phyloP scores from a whole-genome alignment of 768 basidiomycete species.

The Amanita fuliginea region DNA sequence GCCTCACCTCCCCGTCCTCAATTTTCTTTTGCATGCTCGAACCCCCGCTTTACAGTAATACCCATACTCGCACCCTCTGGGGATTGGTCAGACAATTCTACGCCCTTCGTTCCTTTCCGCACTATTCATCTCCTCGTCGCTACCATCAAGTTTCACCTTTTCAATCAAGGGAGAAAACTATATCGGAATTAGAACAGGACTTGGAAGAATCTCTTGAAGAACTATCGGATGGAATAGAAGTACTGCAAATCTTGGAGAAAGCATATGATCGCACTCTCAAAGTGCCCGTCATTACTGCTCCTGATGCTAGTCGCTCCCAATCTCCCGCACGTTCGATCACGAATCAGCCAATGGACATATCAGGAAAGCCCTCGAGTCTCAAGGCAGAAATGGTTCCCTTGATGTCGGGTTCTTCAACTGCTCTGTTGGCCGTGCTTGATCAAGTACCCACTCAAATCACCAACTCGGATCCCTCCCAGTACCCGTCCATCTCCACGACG shows the following conservation, averaged over 20 bases:
- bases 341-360: neutral
- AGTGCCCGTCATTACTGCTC: constrained; percentile 37
- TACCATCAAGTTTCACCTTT: constrained; percentile 4
- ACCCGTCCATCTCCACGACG: constrained; percentile 1
- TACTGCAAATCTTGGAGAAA: constrained; percentile 56
- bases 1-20: constrained; percentile 7
- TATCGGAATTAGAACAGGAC: constrained; percentile 14
- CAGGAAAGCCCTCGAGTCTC: too few species aligned
- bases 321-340: constrained; percentile 8
- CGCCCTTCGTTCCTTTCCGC: constrained; percentile 12
- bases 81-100: constrained; percentile 9
- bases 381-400: constrained; percentile 5
- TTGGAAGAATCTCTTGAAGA: constrained; percentile 40
- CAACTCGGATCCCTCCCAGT: constrained; percentile 5
- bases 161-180: neutral
- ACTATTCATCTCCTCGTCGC: constrained; percentile 4
- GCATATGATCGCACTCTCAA: constrained; percentile 59
- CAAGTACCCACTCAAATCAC: constrained; percentile 7
- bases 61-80: constrained; percentile 4
- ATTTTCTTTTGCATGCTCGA: neutral
- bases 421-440: constrained; percentile 11
- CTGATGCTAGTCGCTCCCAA: constrained; percentile 4
- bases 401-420: constrained; percentile 5
- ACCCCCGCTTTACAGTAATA: constrained; percentile 15
- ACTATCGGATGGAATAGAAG: constrained; percentile 58